These are phyloP conservation scores for Verticillium alfalfae DNA, from an alignment of 2,329 filamentous ascomycete species.

Conservation along the genomic window DNA sequence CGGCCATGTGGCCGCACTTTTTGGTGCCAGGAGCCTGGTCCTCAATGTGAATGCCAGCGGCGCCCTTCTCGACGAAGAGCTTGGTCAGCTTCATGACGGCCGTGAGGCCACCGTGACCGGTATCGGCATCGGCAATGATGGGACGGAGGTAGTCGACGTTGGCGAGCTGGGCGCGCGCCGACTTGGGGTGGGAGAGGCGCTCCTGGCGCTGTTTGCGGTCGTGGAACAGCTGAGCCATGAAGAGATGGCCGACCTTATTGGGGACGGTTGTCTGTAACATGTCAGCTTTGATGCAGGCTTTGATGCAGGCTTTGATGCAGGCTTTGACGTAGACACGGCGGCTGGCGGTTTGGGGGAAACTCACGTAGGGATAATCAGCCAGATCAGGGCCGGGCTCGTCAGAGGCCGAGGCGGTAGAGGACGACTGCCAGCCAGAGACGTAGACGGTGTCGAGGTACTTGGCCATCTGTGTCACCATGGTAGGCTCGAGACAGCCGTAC, in stretches of 20 bases:
- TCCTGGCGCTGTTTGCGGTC: slow-evolving; percentile 98
- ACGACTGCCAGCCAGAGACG: slow-evolving; percentile 98
- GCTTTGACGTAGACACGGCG: background rate
- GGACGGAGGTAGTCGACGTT: slow-evolving; percentile 93
- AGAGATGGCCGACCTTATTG: slow-evolving; percentile 96
- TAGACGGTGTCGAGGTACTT: slow-evolving; percentile 98
- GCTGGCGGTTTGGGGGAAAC: slow-evolving; percentile 18
- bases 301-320: no score
- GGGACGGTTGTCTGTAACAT: slow-evolving; percentile 78
- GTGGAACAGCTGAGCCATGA: slow-evolving; percentile 98
- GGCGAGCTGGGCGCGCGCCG: slow-evolving; percentile 64
- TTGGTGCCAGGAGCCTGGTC: slow-evolving; percentile 98
- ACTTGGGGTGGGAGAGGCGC: slow-evolving; percentile 70
- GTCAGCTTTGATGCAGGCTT: background rate
- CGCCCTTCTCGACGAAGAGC: slow-evolving; percentile 93
- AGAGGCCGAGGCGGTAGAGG: slow-evolving; percentile 87
- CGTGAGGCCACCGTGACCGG: slow-evolving; percentile 94
- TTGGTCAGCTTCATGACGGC: slow-evolving; percentile 99
- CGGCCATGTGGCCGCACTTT: slow-evolving; percentile 99
- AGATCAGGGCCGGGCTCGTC: slow-evolving; percentile 97
- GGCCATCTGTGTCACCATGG: slow-evolving; percentile 99
- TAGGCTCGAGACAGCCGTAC: slow-evolving; percentile 94
- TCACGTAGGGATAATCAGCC: slow-evolving; percentile 90
- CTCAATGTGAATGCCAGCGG: slow-evolving; percentile 97
- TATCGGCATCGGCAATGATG: slow-evolving; percentile 95